A percentile compares a stretch with the other conserved stretches of the same genome.
phyloP scores from a whole-genome alignment of 1,139 yeast species.

The Geotrichum fermentans region DNA sequence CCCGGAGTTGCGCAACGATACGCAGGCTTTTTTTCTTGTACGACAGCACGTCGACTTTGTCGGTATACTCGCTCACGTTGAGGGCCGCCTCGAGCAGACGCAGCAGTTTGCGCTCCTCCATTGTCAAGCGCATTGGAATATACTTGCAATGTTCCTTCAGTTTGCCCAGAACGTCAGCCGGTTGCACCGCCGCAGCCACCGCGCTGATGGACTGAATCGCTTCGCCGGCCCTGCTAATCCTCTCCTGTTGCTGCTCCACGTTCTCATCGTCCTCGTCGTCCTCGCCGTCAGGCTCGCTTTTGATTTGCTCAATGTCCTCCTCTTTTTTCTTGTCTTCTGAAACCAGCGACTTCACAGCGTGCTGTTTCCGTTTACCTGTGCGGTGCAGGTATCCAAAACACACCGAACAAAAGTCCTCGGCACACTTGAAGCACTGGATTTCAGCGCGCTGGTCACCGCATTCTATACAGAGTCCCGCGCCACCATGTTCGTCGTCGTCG shows the following conservation, averaged over 20 bases:
- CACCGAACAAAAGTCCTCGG: constrained; percentile 60
- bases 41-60: constrained; percentile 61
- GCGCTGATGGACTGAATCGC: constrained; percentile 23
- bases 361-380: constrained; percentile 49
- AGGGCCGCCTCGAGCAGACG: constrained; percentile 64
- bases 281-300: not conserved
- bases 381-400: constrained; percentile 63
- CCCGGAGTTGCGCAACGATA: constrained; percentile 62
- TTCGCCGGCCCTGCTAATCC: constrained; percentile 1
- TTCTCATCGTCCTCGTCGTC: constrained; percentile 14
- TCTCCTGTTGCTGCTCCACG: constrained; percentile 25
- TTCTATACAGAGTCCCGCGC: constrained; percentile 49
- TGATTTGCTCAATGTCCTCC: not conserved
- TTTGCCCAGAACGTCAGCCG: constrained; percentile 32
- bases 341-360: constrained; percentile 25
- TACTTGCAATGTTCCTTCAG: constrained; percentile 48
- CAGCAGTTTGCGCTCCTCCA: constrained; percentile 60
- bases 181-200: constrained; percentile 19
- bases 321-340: not conserved
- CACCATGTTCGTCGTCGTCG: not conserved
- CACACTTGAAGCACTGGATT: constrained; percentile 52
- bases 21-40: constrained; percentile 61
- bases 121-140: constrained; percentile 61
- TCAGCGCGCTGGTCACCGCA: constrained; percentile 68
- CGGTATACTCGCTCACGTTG: constrained; percentile 70